Evolutionary conservation across 345 rosid genomes (phyloP).

Genomic region (Linum trigynum): DNA sequence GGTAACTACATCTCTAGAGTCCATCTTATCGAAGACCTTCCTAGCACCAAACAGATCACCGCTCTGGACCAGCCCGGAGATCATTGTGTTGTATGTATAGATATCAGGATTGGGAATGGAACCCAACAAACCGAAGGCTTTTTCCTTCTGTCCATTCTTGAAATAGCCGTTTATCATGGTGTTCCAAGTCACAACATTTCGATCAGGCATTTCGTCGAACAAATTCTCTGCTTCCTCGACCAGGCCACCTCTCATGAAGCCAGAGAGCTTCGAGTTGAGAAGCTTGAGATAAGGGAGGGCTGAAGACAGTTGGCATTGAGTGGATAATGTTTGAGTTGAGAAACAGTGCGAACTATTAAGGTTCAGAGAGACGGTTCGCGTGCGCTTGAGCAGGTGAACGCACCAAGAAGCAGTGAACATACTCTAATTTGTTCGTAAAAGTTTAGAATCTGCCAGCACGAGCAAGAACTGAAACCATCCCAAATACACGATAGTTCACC

Average conservation of each 20-base stretch:
- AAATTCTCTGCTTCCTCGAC: constrained; percentile 25
- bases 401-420: too few species aligned
- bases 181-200: constrained; percentile 34
- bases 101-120: constrained; percentile 29
- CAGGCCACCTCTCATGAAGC: constrained; percentile 22
- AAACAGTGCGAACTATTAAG: constrained; percentile 13
- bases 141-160: constrained; percentile 21
- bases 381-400: constrained; percentile 2
- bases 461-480: too few species aligned
- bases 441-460: too few species aligned
- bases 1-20: constrained; percentile 23
- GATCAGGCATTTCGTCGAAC: constrained; percentile 33
- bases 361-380: background rate
- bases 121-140: constrained; percentile 21
- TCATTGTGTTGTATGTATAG: constrained; percentile 29
- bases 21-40: constrained; percentile 26
- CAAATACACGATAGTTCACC: too few species aligned
- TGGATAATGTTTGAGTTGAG: constrained; percentile 5
- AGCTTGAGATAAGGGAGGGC: constrained; percentile 18
- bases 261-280: constrained; percentile 18
- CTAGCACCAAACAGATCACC: constrained; percentile 25
- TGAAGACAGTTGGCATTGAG: constrained; percentile 4
- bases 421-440: too few species aligned
- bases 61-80: constrained; percentile 27
- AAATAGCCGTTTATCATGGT: constrained; percentile 34